Evolutionary conservation across 805 yeast species (phyloP).

Genomic region (Hanseniaspora pseudoguilliermondii): DNA sequence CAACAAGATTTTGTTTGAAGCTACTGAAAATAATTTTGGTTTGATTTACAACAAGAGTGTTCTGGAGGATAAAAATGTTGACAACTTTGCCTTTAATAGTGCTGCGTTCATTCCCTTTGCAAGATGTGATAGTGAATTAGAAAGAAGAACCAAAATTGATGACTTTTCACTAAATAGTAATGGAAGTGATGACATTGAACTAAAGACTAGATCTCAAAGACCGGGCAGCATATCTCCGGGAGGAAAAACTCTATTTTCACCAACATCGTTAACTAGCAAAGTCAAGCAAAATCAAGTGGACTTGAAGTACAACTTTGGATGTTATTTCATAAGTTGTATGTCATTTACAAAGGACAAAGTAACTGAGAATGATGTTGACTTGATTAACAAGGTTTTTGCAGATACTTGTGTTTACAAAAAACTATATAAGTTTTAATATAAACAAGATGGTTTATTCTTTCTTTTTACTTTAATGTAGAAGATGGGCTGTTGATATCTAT

Average conservation of each 20-base stretch:
- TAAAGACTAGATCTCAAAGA: background rate
- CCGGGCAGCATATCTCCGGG: background rate
- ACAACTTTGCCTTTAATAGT: background rate
- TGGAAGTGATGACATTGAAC: background rate
- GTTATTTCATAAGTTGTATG: background rate
- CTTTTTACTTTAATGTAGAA: background rate
- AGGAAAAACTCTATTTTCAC: background rate
- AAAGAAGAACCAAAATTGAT: background rate
- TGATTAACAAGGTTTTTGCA: background rate
- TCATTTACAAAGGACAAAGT: background rate
- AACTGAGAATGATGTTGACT: background rate
- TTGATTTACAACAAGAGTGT: background rate
- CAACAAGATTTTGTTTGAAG: background rate
- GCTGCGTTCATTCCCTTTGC: background rate
- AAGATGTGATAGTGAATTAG: background rate
- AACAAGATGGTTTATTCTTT: background rate
- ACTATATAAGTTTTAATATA: background rate
- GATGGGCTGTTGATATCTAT: no score
- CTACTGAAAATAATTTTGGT: background rate
- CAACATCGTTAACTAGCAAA: background rate
- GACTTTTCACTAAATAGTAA: background rate
- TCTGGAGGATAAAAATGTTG: background rate
- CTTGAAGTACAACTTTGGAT: conserved; percentile 4
- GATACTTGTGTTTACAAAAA: background rate
- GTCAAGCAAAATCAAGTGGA: background rate